Evolutionary conservation across 2,329 filamentous ascomycete species (phyloP).

Genomic region (Ascochyta pisi): DNA sequence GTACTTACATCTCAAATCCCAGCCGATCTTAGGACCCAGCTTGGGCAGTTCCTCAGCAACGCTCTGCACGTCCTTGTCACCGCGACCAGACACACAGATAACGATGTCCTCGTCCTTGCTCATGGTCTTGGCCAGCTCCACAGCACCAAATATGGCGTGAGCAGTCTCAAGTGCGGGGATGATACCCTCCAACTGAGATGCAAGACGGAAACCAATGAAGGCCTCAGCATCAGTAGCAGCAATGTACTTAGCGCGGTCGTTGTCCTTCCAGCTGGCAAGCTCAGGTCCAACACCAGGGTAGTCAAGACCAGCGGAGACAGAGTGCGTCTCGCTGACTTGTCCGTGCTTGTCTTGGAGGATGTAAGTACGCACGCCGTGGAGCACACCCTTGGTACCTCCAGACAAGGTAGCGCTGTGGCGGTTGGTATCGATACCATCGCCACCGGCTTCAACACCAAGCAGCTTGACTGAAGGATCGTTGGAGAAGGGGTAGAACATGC

Average conservation of each 20-base stretch:
- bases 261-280: slow-evolving; percentile 91
- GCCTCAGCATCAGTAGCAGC: slow-evolving; percentile 92
- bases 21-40: slow-evolving; percentile 85
- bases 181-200: slow-evolving; percentile 91
- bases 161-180: slow-evolving; percentile 94
- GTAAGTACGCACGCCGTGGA: slow-evolving; percentile 96
- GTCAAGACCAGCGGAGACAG: slow-evolving; percentile 93
- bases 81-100: slow-evolving; percentile 89
- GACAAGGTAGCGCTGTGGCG: slow-evolving; percentile 88
- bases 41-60: slow-evolving; percentile 92
- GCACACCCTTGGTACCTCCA: slow-evolving; percentile 86
- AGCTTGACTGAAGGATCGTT: slow-evolving; percentile 85
- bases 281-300: slow-evolving; percentile 97
- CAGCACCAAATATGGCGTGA: slow-evolving; percentile 87
- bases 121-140: slow-evolving; percentile 94
- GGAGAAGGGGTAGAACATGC: slow-evolving; percentile 98
- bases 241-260: slow-evolving; percentile 81
- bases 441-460: slow-evolving; percentile 92
- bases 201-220: slow-evolving; percentile 82
- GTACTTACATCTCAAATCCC: slow-evolving; percentile 64
- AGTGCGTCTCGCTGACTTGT: slow-evolving; percentile 94
- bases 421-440: slow-evolving; percentile 85
- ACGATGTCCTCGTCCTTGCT: slow-evolving; percentile 86
- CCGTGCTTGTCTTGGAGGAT: slow-evolving; percentile 91
- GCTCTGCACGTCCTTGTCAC: slow-evolving; percentile 98